Percentiles rank a stretch among this genome's conserved stretches.
Conservation (phyloP, 2,329 filamentous ascomycete genomes). For the Lizonia empirigonia region DNA sequence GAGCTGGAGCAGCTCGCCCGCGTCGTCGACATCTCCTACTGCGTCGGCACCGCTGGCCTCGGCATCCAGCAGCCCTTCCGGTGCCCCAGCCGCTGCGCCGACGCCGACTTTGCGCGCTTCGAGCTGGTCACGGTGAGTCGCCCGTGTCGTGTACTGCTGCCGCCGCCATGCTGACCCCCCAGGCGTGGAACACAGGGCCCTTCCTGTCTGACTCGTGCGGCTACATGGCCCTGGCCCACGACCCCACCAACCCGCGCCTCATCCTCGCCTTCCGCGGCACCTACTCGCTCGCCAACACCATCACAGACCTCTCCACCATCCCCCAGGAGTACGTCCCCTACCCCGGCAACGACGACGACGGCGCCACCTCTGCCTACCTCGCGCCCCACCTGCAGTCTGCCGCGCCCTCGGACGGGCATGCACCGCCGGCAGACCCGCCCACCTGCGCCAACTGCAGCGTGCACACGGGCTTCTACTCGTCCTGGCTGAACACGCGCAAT, state of each 20-base stretch:
- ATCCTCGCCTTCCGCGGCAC: conserved; percentile 92
- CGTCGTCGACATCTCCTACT: conserved; percentile 93
- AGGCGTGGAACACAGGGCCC: conserved; percentile 88
- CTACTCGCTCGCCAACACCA: conserved; percentile 89
- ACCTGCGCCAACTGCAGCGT: conserved; percentile 88
- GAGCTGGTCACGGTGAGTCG: conserved; percentile 68
- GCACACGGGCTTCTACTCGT: conserved; percentile 84
- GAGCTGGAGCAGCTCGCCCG: conserved; percentile 87
- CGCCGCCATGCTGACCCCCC: conserved; percentile 15
- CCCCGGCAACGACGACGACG: conserved; percentile 59
- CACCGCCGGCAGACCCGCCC: conserved; percentile 47
- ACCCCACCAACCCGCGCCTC: conserved; percentile 65
- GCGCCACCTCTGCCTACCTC: conserved; percentile 38
- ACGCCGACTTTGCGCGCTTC: conserved; percentile 79
- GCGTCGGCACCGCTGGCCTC: conserved; percentile 82
- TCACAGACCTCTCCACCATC: conserved; percentile 85
- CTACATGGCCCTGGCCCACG: conserved; percentile 87
- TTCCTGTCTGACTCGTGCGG: conserved; percentile 90
- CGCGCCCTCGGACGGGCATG: conserved; percentile 18
- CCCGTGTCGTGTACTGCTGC: background rate
- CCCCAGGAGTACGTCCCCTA: conserved; percentile 93
- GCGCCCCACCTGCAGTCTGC: conserved; percentile 21
- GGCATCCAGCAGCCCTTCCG: conserved; percentile 83
- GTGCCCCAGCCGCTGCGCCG: conserved; percentile 82
- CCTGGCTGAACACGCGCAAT: conserved; percentile 77